Evolutionary conservation across 305 asterid genomes (phyloP).

Genomic region (Rubia peregrina): DNA sequence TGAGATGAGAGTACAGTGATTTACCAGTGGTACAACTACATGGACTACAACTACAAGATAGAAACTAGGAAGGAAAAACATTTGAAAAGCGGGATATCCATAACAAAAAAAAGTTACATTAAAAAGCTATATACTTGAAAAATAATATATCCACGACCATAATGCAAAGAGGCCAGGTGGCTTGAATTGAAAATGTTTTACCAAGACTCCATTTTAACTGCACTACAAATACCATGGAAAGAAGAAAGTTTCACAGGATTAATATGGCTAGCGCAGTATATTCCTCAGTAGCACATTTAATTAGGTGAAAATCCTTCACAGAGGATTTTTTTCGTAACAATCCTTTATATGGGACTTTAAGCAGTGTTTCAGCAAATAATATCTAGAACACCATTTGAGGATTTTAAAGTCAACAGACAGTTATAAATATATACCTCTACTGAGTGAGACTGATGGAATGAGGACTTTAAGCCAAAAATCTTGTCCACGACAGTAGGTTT

Average conservation of each 20-base stretch:
- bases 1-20: background rate
- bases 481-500: constrained; percentile 48
- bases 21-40: background rate
- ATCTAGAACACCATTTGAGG: background rate
- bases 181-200: background rate
- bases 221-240: background rate
- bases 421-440: constrained; percentile 42
- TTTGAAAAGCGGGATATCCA: background rate
- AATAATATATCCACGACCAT: background rate
- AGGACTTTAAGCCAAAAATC: constrained; percentile 49
- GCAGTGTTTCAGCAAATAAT: background rate
- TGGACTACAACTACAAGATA: background rate
- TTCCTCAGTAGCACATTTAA: background rate
- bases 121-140: background rate
- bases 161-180: background rate
- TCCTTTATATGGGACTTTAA: background rate
- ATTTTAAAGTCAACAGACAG: constrained; percentile 9
- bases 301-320: background rate
- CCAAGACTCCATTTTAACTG: background rate
- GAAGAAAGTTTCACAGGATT: background rate
- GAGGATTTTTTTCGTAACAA: too few species aligned
- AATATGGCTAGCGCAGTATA: background rate
- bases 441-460: constrained; percentile 34
- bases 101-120: background rate
- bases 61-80: background rate